phyloP scores from a whole-genome alignment of 306 rosid species.

The Betula pendula region DNA sequence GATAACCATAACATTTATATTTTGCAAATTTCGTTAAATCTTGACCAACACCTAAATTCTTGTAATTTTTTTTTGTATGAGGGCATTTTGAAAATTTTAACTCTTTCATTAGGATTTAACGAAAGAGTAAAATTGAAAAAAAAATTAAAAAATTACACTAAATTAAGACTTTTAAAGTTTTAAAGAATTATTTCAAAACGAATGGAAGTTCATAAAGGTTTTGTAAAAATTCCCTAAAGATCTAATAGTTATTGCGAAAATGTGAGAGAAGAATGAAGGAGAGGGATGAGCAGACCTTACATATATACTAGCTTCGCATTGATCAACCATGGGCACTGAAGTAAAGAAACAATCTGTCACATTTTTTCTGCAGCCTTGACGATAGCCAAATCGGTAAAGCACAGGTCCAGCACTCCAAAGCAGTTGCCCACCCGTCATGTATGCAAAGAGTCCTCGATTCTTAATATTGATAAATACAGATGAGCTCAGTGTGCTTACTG shows the following conservation, averaged over 20 bases:
- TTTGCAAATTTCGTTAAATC: too few species aligned
- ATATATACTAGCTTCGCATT: slow-evolving; percentile 73
- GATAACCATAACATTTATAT: too few species aligned
- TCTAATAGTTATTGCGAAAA: neutral
- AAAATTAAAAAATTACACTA: too few species aligned
- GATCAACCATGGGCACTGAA: slow-evolving; percentile 73
- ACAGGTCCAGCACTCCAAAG: slow-evolving; percentile 79
- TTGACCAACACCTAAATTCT: too few species aligned
- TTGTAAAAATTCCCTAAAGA: too few species aligned
- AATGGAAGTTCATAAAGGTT: too few species aligned
- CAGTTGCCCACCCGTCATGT: slow-evolving; percentile 39
- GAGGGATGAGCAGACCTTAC: slow-evolving; percentile 50
- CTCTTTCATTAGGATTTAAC: too few species aligned
- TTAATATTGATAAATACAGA: slow-evolving; percentile 49
- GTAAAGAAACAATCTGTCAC: slow-evolving; percentile 52
- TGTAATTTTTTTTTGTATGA: too few species aligned
- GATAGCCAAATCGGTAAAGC: slow-evolving; percentile 59
- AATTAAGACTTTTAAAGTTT: too few species aligned
- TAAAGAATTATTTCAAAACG: too few species aligned
- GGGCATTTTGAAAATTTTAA: too few species aligned
- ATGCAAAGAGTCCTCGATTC: slow-evolving; percentile 70
- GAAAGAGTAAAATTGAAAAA: too few species aligned
- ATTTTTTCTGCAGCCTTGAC: slow-evolving; percentile 69
- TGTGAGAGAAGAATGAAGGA: neutral
- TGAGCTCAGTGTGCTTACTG: slow-evolving; percentile 61